phyloP scores from a whole-genome alignment of 2,329 filamentous ascomycete species.

The Pseudogymnoascus sp. region DNA sequence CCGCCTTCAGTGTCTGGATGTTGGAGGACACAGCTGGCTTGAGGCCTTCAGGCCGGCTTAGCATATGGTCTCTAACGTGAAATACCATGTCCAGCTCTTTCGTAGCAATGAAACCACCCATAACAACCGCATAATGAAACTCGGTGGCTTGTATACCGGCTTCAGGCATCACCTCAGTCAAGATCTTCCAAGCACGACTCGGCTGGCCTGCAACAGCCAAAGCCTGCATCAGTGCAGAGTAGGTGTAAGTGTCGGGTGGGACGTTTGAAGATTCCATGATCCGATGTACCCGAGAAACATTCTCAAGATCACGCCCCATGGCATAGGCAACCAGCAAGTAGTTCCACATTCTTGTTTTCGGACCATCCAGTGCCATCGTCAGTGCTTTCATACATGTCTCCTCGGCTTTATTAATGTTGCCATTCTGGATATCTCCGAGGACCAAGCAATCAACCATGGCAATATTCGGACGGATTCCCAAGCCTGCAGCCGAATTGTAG shows the following conservation, averaged over 20 bases:
- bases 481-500: conserved; percentile 52
- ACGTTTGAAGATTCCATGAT: conserved; percentile 47
- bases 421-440: conserved; percentile 56
- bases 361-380: conserved; percentile 40
- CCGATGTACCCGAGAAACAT: conserved; percentile 44
- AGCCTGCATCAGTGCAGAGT: conserved; percentile 52
- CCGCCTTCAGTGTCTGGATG: conserved; percentile 33
- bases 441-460: conserved; percentile 59
- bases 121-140: conserved; percentile 46
- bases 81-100: conserved; percentile 39
- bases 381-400: conserved; percentile 50
- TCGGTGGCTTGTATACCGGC: conserved; percentile 36
- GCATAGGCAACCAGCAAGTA: conserved; percentile 64
- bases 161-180: conserved; percentile 41
- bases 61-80: conserved; percentile 40
- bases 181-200: conserved; percentile 46
- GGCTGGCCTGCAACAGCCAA: conserved; percentile 45
- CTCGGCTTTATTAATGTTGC: conserved; percentile 47
- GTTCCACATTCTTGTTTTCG: conserved; percentile 67
- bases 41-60: conserved; percentile 26
- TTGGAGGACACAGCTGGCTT: conserved; percentile 30
- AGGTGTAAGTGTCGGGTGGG: conserved; percentile 47
- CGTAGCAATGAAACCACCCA: conserved; percentile 38
- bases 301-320: conserved; percentile 48
- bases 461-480: conserved; percentile 41